phyloP scores from a whole-genome alignment of 371 early-diverging fungal species.

The Mucor piriformis region DNA sequence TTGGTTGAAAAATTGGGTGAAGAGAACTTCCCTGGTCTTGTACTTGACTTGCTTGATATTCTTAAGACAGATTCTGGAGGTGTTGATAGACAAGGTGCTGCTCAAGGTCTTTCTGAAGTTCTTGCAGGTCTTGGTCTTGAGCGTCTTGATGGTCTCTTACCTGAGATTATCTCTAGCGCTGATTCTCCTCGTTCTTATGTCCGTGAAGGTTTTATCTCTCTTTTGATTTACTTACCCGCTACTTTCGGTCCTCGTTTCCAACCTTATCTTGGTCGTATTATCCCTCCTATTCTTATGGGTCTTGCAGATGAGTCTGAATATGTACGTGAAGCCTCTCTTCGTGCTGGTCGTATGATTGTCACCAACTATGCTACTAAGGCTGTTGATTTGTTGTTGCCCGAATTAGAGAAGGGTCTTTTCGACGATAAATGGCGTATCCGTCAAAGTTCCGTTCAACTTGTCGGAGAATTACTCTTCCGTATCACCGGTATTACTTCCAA shows the following conservation, averaged over 20 bases:
- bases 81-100: slow-evolving; percentile 96
- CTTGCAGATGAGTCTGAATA: slow-evolving; percentile 95
- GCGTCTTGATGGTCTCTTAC: slow-evolving; percentile 87
- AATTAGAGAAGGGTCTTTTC: slow-evolving; percentile 87
- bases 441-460: slow-evolving; percentile 90
- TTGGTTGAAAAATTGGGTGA: slow-evolving; percentile 93
- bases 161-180: slow-evolving; percentile 86
- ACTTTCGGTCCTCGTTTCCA: slow-evolving; percentile 92
- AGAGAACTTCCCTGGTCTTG: slow-evolving; percentile 88
- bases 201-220: slow-evolving; percentile 96
- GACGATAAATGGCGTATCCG: slow-evolving; percentile 96
- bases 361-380: slow-evolving; percentile 87
- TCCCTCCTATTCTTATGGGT: slow-evolving; percentile 88
- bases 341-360: slow-evolving; percentile 93
- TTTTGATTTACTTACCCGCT: slow-evolving; percentile 93
- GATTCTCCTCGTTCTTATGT: slow-evolving; percentile 75
- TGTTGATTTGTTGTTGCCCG: slow-evolving; percentile 89
- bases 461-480: slow-evolving; percentile 93
- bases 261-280: slow-evolving; percentile 84
- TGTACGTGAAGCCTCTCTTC: slow-evolving; percentile 91
- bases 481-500: slow-evolving; percentile 85
- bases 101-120: slow-evolving; percentile 96
- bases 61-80: slow-evolving; percentile 88
- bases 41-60: slow-evolving; percentile 80
- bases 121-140: slow-evolving; percentile 88